phyloP scores from a whole-genome alignment of 495 filamentous ascomycete genomes.

The Aspergillus steynii region DNA sequence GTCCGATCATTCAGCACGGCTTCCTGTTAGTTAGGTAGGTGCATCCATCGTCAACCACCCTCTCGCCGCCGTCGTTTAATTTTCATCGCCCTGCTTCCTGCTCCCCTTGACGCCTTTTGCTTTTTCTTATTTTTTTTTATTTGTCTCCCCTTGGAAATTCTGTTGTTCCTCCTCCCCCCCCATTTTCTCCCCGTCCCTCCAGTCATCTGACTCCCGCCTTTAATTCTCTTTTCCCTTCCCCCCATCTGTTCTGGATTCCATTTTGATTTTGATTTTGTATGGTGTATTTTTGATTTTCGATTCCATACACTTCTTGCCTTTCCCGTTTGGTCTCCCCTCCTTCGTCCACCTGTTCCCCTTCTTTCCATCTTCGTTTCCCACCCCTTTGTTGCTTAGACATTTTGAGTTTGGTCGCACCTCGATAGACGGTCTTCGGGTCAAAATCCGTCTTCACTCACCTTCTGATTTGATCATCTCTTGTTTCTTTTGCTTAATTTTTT shows the following conservation, averaged over 20 bases:
- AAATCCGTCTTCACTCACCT: not conserved
- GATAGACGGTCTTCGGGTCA: not conserved
- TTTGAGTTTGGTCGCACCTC: not conserved
- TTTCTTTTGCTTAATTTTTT: not conserved
- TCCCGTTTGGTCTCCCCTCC: conserved; percentile 9
- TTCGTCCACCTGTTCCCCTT: conserved; percentile 3
- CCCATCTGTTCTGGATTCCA: not conserved
- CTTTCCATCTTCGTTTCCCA: conserved; percentile 7
- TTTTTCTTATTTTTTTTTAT: conserved; percentile 28
- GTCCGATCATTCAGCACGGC: conserved; percentile 35
- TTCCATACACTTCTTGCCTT: conserved; percentile 6
- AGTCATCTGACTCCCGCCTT: conserved; percentile 5
- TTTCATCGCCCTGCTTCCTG: conserved; percentile 9
- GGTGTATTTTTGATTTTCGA: conserved; percentile 10
- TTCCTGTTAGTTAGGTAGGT: conserved; percentile 30
- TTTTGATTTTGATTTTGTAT: conserved; percentile 8
- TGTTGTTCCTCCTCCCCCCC: conserved; percentile 16
- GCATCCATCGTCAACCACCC: conserved; percentile 5
- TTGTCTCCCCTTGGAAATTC: conserved; percentile 23
- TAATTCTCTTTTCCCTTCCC: conserved; percentile 7
- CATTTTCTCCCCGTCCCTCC: conserved; percentile 11
- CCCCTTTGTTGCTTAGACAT: not conserved
- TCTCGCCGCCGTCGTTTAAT: not conserved
- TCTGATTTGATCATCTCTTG: not conserved
- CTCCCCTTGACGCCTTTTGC: conserved; percentile 12